Percentiles rank a stretch among this genome's conserved stretches.
These are phyloP conservation scores for Amoeboaphelidium protococcarum DNA, from an alignment of 371 early-diverging fungal genomes.

Conservation along the genomic window DNA sequence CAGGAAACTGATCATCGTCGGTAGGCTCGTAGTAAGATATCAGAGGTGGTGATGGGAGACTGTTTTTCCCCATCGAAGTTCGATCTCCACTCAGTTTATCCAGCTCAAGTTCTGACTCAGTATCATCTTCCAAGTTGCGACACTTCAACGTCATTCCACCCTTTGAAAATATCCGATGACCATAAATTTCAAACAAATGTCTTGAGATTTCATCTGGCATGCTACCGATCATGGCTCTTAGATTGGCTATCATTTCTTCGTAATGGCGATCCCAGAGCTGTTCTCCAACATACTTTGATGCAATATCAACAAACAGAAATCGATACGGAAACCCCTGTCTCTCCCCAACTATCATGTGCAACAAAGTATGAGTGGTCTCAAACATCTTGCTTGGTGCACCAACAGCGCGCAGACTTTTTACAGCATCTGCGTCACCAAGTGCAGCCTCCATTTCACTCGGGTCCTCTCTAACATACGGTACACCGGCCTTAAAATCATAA, in stretches of 20 bases:
- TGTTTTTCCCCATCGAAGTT: constrained; percentile 4
- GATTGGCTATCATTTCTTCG: constrained; percentile 8
- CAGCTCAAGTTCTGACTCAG: no score
- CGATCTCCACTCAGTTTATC: constrained; percentile 2
- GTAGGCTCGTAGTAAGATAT: constrained; percentile 8
- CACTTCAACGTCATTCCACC: no score
- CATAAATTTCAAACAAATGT: constrained; percentile 8
- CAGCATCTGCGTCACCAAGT: constrained; percentile 8
- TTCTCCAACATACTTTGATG: constrained; percentile 10
- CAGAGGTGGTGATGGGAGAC: constrained; percentile 6
- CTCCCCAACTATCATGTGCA: constrained; percentile 1
- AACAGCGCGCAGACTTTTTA: constrained; percentile 3
- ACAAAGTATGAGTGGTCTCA: no score
- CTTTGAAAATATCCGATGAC: constrained; percentile 8
- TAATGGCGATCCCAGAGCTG: constrained; percentile 8
- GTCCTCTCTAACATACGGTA: no score
- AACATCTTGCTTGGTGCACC: constrained; percentile 5
- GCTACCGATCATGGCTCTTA: constrained; percentile 8
- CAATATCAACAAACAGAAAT: constrained; percentile 4
- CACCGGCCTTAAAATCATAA: constrained; percentile 5
- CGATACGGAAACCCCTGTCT: constrained; percentile 4
- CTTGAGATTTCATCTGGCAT: constrained; percentile 7
- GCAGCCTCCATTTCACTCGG: constrained; percentile 1
- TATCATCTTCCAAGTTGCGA: constrained; percentile 3
- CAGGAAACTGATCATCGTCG: constrained; percentile 8